Conservation (phyloP, 2,329 filamentous ascomycete species). For the Ophiobolus disseminans region DNA sequence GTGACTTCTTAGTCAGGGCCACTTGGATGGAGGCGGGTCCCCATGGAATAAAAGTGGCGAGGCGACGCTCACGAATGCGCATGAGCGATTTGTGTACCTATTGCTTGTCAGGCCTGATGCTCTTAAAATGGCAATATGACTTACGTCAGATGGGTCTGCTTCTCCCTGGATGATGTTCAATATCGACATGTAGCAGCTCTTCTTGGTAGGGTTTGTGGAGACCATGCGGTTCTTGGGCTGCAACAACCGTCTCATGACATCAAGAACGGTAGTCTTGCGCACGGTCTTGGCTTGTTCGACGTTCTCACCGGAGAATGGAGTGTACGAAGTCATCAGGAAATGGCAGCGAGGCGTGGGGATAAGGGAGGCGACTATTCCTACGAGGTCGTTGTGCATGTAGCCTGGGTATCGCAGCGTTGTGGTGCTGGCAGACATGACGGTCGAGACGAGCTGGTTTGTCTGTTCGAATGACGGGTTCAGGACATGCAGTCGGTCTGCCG, state of each 20-base stretch:
- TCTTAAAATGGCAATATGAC: conserved; percentile 11
- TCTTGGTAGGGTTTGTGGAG: conserved; percentile 91
- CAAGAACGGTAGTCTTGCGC: conserved; percentile 94
- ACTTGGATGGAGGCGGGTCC: conserved; percentile 98
- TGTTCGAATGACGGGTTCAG: conserved; percentile 96
- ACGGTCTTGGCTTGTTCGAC: conserved; percentile 97
- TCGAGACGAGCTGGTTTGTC: conserved; percentile 92
- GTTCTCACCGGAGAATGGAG: conserved; percentile 94
- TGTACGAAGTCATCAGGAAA: conserved; percentile 98
- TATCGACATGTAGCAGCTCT: conserved; percentile 98
- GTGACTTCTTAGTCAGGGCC: conserved; percentile 93
- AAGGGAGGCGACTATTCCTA: conserved; percentile 92
- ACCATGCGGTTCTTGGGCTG: conserved; percentile 99
- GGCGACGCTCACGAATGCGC: conserved; percentile 88
- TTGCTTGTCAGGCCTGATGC: conserved; percentile 12
- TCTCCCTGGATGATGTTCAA: conserved; percentile 99
- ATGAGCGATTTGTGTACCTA: conserved; percentile 93
- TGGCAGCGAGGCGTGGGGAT: conserved; percentile 97
- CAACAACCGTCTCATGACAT: conserved; percentile 93
- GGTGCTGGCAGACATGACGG: conserved; percentile 98
- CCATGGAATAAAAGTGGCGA: conserved; percentile 98
- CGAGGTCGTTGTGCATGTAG: conserved; percentile 99
- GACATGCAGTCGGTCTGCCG: conserved; percentile 90
- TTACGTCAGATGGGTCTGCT: conserved; percentile 90
- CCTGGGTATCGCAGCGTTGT: conserved; percentile 96